A percentile compares a stretch with the other conserved stretches of the same genome.
These are phyloP conservation scores for Hypericum perforatum DNA, from an alignment of 345 rosid genomes.

Conservation along the genomic window DNA sequence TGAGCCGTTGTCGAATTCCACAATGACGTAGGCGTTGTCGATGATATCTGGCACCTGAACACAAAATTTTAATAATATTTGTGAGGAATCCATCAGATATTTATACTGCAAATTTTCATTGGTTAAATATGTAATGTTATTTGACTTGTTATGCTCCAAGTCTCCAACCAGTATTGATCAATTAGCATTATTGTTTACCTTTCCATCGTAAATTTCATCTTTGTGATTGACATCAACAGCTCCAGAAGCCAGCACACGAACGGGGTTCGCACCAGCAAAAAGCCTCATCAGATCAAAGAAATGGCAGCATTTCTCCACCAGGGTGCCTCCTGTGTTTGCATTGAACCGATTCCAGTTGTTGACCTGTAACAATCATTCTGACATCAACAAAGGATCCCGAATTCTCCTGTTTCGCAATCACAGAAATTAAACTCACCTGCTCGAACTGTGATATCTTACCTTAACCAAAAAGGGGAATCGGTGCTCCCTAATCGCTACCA, in stretches of 20 bases:
- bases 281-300: constrained; percentile 94
- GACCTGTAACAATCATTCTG: constrained; percentile 37
- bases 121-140: no score
- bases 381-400: constrained; percentile 3
- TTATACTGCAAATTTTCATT: no score
- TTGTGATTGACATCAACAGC: constrained; percentile 84
- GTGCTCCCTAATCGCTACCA: constrained; percentile 91
- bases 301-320: constrained; percentile 98
- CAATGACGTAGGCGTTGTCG: constrained; percentile 78
- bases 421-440: no score
- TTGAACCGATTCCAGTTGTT: constrained; percentile 92
- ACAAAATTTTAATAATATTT: no score
- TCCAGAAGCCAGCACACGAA: constrained; percentile 90
- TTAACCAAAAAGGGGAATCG: constrained; percentile 89
- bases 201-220: constrained; percentile 82
- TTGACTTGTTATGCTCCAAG: no score
- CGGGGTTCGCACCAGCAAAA: constrained; percentile 76
- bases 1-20: constrained; percentile 83
- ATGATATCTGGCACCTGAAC: constrained; percentile 78
- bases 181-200: constrained; percentile 32
- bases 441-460: constrained; percentile 27
- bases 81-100: no score
- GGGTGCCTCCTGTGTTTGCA: constrained; percentile 76
- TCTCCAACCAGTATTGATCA: background rate
- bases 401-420: no score